Evolutionary conservation across 306 rosid species (phyloP).

Genomic region (Gastrolobium villosum): DNA sequence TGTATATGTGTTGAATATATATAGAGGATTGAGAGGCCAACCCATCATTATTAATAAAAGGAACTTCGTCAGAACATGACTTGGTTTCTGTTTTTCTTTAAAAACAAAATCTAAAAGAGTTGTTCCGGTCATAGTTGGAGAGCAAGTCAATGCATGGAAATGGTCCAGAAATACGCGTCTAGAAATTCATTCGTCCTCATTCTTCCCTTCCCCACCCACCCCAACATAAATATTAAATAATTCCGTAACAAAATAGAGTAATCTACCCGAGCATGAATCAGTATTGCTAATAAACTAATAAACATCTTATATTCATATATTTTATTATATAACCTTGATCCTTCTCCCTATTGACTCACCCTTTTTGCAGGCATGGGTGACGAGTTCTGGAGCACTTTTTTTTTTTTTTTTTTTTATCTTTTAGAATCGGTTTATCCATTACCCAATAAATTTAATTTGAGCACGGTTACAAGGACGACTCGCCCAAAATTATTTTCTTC

Average conservation of each 20-base stretch:
- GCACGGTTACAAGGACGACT: no score
- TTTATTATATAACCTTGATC: no score
- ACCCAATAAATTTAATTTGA: no score
- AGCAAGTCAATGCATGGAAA: constrained; percentile 16
- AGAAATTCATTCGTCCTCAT: neutral
- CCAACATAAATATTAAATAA: neutral
- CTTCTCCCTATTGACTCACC: no score
- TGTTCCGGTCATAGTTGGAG: constrained; percentile 1
- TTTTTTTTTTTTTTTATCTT: no score
- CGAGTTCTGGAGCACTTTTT: no score
- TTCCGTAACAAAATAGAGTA: neutral
- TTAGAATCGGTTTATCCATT: no score
- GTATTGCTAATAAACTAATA: no score
- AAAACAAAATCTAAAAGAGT: neutral
- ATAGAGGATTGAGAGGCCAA: constrained; percentile 12
- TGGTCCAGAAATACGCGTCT: neutral
- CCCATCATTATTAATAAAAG: neutral
- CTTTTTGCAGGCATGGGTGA: no score
- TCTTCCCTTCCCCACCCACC: neutral
- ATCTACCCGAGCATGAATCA: neutral
- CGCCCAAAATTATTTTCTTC: no score
- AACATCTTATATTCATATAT: no score
- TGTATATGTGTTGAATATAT: constrained; percentile 7
- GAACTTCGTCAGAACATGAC: neutral
- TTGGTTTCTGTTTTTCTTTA: neutral